Evolutionary conservation across 352 stramenopile genomes (phyloP).

Genomic region (Globisporangium yorkense): DNA sequence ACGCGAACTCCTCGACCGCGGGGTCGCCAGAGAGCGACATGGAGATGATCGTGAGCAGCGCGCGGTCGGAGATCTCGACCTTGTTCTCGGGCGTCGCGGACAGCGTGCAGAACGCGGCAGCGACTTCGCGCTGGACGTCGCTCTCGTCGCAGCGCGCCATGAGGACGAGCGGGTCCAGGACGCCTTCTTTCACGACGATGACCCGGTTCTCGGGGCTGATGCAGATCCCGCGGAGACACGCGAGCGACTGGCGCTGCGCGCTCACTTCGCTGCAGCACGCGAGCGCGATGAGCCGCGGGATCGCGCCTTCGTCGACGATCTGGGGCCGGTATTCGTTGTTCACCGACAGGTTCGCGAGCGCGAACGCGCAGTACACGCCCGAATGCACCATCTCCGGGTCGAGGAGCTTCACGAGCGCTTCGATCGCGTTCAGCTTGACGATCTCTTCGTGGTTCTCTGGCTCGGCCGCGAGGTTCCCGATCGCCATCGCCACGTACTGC

Average conservation of each 20-base stretch:
- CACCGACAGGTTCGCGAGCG: constrained; percentile 92
- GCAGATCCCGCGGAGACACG: constrained; percentile 91
- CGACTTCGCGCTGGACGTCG: constrained; percentile 90
- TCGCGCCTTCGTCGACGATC: constrained; percentile 92
- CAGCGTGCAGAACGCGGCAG: constrained; percentile 91
- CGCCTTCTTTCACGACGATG: constrained; percentile 90
- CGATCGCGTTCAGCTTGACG: constrained; percentile 86
- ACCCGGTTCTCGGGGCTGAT: constrained; percentile 89
- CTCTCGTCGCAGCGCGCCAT: constrained; percentile 92
- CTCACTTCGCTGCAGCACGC: constrained; percentile 93
- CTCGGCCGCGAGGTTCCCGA: constrained; percentile 95
- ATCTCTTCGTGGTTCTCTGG: constrained; percentile 94
- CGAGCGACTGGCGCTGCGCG: constrained; percentile 90
- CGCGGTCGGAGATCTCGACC: constrained; percentile 91
- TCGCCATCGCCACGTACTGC: constrained; percentile 94
- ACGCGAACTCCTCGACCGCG: constrained; percentile 89
- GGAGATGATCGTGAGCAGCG: constrained; percentile 93
- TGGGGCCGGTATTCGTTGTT: constrained; percentile 90
- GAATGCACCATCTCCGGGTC: constrained; percentile 85
- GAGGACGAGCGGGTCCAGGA: constrained; percentile 94
- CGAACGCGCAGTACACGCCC: constrained; percentile 91
- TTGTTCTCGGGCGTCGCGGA: constrained; percentile 96
- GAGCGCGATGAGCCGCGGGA: constrained; percentile 91
- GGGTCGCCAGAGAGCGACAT: constrained; percentile 91
- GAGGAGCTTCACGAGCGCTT: constrained; percentile 89